These are phyloP conservation scores for Neospora caninum DNA, from an alignment of 169 alveolate species.

Conservation along the genomic window DNA sequence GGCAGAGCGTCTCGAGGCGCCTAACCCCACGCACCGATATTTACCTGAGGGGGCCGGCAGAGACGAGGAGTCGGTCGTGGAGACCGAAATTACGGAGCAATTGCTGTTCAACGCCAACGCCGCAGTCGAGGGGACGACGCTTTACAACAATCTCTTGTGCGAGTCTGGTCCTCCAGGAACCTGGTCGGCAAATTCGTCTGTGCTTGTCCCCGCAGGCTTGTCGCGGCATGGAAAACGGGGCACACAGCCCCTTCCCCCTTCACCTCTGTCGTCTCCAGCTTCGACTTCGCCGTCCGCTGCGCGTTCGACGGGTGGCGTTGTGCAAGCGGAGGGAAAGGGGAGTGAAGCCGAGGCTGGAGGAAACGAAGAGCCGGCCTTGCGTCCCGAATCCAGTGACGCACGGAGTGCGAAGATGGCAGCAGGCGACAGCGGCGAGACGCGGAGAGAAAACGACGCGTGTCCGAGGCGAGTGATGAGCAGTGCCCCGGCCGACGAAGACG, in stretches of 20 bases:
- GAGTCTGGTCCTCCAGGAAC: background rate
- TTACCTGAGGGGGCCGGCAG: too few species aligned
- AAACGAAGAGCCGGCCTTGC: background rate
- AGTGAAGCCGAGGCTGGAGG: background rate
- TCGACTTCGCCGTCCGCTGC: background rate
- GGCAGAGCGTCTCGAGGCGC: background rate
- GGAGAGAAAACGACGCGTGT: background rate
- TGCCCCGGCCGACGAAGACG: background rate
- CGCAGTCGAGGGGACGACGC: conserved; percentile 1
- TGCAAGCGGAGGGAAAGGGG: background rate
- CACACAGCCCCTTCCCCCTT: background rate
- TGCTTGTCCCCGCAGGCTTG: background rate
- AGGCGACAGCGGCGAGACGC: background rate
- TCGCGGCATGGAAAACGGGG: background rate
- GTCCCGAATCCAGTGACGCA: background rate
- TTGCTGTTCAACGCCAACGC: background rate
- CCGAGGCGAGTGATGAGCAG: background rate
- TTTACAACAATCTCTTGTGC: background rate
- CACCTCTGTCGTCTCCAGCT: background rate
- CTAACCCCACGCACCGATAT: too few species aligned
- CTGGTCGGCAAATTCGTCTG: background rate
- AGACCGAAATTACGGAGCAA: background rate
- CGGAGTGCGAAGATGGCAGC: background rate
- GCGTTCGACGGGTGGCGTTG: background rate
- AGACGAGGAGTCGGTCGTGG: background rate